A percentile compares a stretch with the other conserved stretches of the same genome.
These are phyloP conservation scores for Phaeomoniella chlamydospora DNA, from an alignment of 2,329 filamentous ascomycete species.

Conservation along the genomic window DNA sequence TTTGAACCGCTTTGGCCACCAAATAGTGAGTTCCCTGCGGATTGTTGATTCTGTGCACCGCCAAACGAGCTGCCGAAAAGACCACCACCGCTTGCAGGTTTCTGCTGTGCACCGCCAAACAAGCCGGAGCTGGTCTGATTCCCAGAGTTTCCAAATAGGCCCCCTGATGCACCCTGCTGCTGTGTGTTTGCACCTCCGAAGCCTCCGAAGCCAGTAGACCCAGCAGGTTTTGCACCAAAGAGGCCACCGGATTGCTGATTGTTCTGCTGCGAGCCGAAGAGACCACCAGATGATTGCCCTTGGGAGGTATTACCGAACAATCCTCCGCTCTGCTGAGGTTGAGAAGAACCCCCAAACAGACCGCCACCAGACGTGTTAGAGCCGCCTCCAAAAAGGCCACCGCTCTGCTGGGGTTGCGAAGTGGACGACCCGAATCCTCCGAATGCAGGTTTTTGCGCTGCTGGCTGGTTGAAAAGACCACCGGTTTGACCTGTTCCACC, in stretches of 20 bases:
- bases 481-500: conserved; percentile 11
- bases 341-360: conserved; percentile 31
- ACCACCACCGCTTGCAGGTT: neutral
- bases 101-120: conserved; percentile 33
- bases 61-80: neutral
- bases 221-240: conserved; percentile 11
- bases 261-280: conserved; percentile 28
- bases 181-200: conserved; percentile 6
- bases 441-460: conserved; percentile 12
- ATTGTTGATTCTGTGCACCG: conserved; percentile 17
- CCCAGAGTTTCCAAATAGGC: conserved; percentile 34
- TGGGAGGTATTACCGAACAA: conserved; percentile 10
- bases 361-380: conserved; percentile 15
- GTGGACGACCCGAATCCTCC: conserved; percentile 24
- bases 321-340: conserved; percentile 16
- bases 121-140: conserved; percentile 38
- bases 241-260: conserved; percentile 13
- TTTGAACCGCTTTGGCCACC: conserved; percentile 18
- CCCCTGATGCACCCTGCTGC: conserved; percentile 14
- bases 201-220: conserved; percentile 6
- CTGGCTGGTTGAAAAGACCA: neutral
- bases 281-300: conserved; percentile 12
- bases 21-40: conserved; percentile 23
- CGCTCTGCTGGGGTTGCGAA: conserved; percentile 25
- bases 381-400: conserved; percentile 32